Evolutionary conservation across 306 rosid species (phyloP).

Genomic region (Albizia julibrissin): DNA sequence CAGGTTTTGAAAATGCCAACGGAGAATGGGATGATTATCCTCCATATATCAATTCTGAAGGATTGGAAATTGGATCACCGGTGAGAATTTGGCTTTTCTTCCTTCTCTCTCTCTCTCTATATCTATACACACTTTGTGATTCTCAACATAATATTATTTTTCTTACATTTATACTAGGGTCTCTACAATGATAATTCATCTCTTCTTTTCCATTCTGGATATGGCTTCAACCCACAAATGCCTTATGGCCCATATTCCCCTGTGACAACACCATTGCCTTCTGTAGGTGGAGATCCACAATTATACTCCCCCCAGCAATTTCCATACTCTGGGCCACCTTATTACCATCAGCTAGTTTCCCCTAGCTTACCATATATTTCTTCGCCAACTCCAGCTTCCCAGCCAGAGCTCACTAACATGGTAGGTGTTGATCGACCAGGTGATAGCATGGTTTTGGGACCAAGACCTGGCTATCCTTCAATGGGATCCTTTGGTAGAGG

Average conservation of each 20-base stretch:
- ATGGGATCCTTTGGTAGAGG: constrained; percentile 75
- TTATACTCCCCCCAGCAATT: constrained; percentile 78
- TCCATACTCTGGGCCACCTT: constrained; percentile 74
- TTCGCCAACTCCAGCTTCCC: constrained; percentile 71
- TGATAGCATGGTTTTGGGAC: constrained; percentile 75
- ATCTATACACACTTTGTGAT: not conserved
- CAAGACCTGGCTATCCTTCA: constrained; percentile 74
- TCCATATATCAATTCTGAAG: constrained; percentile 70
- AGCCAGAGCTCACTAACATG: constrained; percentile 71
- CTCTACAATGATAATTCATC: constrained; percentile 86
- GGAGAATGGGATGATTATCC: constrained; percentile 88
- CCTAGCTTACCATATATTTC: constrained; percentile 65
- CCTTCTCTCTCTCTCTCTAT: not conserved
- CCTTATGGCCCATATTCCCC: constrained; percentile 91
- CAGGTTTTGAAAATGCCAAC: constrained; percentile 70
- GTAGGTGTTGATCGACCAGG: constrained; percentile 73
- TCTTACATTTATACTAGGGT: constrained; percentile 46
- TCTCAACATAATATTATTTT: constrained; percentile 24
- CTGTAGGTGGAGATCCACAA: constrained; percentile 77
- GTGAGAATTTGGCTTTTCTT: constrained; percentile 47
- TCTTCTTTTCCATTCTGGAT: constrained; percentile 82
- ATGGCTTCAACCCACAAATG: constrained; percentile 83
- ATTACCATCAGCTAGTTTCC: constrained; percentile 74
- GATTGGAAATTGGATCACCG: constrained; percentile 78
- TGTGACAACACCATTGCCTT: constrained; percentile 80